These are phyloP conservation scores for Kodamaea laetipori DNA, from an alignment of 805 yeast genomes.

Conservation along the genomic window DNA sequence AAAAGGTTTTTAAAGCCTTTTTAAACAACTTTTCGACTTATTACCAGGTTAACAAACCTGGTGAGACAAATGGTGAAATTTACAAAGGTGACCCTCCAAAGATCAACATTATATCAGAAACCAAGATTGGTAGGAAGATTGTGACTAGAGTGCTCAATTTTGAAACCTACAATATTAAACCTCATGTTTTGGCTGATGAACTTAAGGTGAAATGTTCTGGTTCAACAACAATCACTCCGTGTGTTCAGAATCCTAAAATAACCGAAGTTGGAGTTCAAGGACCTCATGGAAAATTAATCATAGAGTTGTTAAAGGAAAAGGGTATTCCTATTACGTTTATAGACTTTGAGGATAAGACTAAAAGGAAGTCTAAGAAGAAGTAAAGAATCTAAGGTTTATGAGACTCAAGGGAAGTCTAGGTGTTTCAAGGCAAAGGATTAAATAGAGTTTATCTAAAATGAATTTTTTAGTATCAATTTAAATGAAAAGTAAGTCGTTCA, in stretches of 20 bases:
- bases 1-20: conserved; percentile 46
- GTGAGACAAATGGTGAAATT: conserved; percentile 39
- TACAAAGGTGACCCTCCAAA: conserved; percentile 69
- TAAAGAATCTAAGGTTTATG: no score
- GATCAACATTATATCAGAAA: conserved; percentile 67
- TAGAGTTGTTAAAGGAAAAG: conserved; percentile 55
- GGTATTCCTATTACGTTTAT: conserved; percentile 73
- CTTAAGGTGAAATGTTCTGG: conserved; percentile 85
- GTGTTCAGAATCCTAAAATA: conserved; percentile 53
- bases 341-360: conserved; percentile 61
- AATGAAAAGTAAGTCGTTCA: not conserved
- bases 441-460: not conserved
- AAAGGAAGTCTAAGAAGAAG: conserved; percentile 49
- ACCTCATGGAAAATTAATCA: conserved; percentile 67
- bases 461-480: not conserved
- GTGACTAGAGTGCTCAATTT: conserved; percentile 73
- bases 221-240: conserved; percentile 72
- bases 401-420: no score
- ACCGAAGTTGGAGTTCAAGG: conserved; percentile 88
- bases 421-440: no score
- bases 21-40: conserved; percentile 51
- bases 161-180: conserved; percentile 66
- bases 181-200: conserved; percentile 65
- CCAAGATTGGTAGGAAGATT: conserved; percentile 77
- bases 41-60: conserved; percentile 51